phyloP scores from a whole-genome alignment of 305 asterid species.

The Plantago lanceolata region DNA sequence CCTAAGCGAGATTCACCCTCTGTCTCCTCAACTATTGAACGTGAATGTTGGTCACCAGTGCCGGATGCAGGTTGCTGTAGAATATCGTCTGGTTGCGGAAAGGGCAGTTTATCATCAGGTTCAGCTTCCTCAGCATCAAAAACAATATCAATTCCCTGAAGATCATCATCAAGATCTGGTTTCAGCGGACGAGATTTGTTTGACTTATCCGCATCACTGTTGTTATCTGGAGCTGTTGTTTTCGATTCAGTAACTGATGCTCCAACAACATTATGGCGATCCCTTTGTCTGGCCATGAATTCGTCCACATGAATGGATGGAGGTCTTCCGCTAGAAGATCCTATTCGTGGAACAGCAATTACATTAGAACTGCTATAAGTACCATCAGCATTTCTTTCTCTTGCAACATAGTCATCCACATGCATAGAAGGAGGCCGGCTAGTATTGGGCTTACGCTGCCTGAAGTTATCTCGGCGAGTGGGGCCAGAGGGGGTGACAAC shows the following conservation, averaged over 20 bases:
- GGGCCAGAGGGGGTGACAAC: slow-evolving; percentile 61
- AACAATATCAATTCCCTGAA: slow-evolving; percentile 80
- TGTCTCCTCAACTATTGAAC: slow-evolving; percentile 74
- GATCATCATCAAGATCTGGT: slow-evolving; percentile 80
- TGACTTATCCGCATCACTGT: slow-evolving; percentile 45
- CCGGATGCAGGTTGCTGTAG: slow-evolving; percentile 47
- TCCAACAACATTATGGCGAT: slow-evolving; percentile 61
- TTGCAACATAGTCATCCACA: slow-evolving; percentile 94
- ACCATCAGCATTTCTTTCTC: slow-evolving; percentile 87
- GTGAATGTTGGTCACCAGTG: slow-evolving; percentile 54
- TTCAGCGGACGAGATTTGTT: slow-evolving; percentile 52
- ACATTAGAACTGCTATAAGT: slow-evolving; percentile 62
- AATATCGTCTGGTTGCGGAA: slow-evolving; percentile 75
- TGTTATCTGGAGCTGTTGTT: slow-evolving; percentile 43
- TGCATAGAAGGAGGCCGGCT: slow-evolving; percentile 99
- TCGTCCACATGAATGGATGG: slow-evolving; percentile 95
- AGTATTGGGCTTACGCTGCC: slow-evolving; percentile 96
- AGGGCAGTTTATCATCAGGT: slow-evolving; percentile 81
- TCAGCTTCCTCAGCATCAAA: slow-evolving; percentile 88
- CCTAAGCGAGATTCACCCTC: slow-evolving; percentile 55
- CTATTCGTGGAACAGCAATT: slow-evolving; percentile 69
- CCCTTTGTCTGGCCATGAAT: slow-evolving; percentile 95
- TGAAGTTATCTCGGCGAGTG: slow-evolving; percentile 82
- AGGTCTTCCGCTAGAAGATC: slow-evolving; percentile 83
- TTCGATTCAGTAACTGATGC: slow-evolving; percentile 38